Conservation (phyloP, 768 basidiomycete species). For the Pleurotus pulmonarius region DNA sequence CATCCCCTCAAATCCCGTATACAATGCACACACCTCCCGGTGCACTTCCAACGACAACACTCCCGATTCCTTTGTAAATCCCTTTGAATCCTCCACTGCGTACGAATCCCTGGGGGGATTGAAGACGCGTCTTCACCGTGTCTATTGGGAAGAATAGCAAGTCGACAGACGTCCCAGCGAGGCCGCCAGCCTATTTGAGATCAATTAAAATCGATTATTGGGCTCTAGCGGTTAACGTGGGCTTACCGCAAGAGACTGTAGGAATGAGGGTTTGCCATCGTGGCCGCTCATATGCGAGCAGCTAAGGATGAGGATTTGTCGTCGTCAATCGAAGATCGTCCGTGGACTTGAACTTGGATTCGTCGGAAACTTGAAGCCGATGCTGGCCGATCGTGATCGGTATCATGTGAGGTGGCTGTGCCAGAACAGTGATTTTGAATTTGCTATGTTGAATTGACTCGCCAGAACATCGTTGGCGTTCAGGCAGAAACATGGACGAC, state of each 20-base stretch:
- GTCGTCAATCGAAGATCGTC: too few species aligned
- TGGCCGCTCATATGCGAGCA: constrained; percentile 7
- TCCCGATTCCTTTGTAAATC: constrained; percentile 91
- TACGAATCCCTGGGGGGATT: constrained; percentile 83
- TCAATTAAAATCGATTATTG: constrained; percentile 1
- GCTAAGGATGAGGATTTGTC: background rate
- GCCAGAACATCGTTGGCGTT: background rate
- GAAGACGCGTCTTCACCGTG: constrained; percentile 93
- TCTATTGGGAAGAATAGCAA: constrained; percentile 96
- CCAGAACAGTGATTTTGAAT: background rate
- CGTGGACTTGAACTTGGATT: too few species aligned
- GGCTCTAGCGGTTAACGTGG: background rate
- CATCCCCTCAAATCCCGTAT: background rate
- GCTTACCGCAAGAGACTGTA: constrained; percentile 45
- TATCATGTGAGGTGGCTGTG: too few species aligned
- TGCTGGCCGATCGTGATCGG: too few species aligned
- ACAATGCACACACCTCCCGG: constrained; percentile 72
- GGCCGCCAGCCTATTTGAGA: constrained; percentile 66
- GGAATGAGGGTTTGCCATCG: constrained; percentile 34
- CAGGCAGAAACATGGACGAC: constrained; percentile 51
- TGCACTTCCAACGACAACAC: constrained; percentile 91
- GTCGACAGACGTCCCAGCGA: constrained; percentile 93
- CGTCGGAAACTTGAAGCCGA: too few species aligned
- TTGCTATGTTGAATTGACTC: too few species aligned
- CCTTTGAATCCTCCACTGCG: constrained; percentile 85